phyloP scores from a whole-genome alignment of 495 filamentous ascomycete species.

The Patellaria atrata region DNA sequence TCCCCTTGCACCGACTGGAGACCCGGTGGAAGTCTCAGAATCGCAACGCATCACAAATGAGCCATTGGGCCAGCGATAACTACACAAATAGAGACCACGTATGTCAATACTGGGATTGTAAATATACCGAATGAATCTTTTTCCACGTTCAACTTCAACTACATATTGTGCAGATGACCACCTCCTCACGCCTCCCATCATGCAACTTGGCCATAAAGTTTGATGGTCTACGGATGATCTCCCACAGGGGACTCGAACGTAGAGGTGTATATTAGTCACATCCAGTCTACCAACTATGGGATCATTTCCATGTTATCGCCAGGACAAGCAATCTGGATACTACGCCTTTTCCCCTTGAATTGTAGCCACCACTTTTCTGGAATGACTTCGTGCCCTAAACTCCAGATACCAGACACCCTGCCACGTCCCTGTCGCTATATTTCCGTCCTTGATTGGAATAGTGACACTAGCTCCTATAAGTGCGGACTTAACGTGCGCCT shows the following conservation, averaged over 20 bases:
- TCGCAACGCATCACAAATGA: constrained; percentile 26
- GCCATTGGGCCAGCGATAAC: constrained; percentile 30
- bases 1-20: constrained; percentile 40
- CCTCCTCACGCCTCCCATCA: too few relatives aligned
- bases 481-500: constrained; percentile 85
- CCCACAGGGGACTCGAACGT: too few relatives aligned
- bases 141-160: too few relatives aligned
- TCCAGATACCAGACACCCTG: constrained; percentile 92
- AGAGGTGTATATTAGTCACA: too few relatives aligned
- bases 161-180: too few relatives aligned
- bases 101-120: too few relatives aligned
- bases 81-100: too few relatives aligned
- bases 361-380: constrained; percentile 73
- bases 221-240: too few relatives aligned
- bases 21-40: constrained; percentile 24
- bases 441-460: constrained; percentile 78
- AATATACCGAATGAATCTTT: too few relatives aligned
- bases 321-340: too few relatives aligned
- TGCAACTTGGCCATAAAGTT: too few relatives aligned
- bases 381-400: constrained; percentile 64
- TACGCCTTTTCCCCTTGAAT: constrained; percentile 92
- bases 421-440: constrained; percentile 57
- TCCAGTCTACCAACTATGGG: too few relatives aligned
- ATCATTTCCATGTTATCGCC: background rate
- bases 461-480: constrained; percentile 78